Evolutionary conservation across 2,329 filamentous ascomycete genomes (phyloP).

Genomic region (Monilinia fructicola): DNA sequence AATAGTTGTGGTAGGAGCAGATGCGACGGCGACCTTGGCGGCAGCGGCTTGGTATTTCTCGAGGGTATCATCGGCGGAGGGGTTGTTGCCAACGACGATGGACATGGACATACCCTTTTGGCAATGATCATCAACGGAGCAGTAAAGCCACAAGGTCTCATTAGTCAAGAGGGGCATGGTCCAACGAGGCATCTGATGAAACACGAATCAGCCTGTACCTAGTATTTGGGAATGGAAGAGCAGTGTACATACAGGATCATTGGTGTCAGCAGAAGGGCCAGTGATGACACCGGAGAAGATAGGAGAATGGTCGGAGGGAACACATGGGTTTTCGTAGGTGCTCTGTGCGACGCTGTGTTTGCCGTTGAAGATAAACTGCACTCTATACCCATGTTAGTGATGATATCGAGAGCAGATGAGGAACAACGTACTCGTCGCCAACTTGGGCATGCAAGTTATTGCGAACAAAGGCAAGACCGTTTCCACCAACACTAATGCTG

Average conservation of each 20-base stretch:
- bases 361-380: constrained; percentile 37
- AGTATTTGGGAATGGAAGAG: not conserved
- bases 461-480: constrained; percentile 60
- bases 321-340: constrained; percentile 68
- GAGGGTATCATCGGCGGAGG: not conserved
- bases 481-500: constrained; percentile 65
- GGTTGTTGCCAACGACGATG: constrained; percentile 44
- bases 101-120: constrained; percentile 46
- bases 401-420: constrained; percentile 66
- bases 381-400: constrained; percentile 33
- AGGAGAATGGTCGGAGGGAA: constrained; percentile 54
- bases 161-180: constrained; percentile 67
- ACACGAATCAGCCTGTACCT: not conserved
- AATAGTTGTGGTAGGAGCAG: not conserved
- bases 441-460: constrained; percentile 60
- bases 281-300: constrained; percentile 69
- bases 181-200: constrained; percentile 60
- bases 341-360: constrained; percentile 85
- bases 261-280: constrained; percentile 3
- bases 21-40: not conserved
- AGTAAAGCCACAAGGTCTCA: constrained; percentile 77
- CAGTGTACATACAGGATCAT: not conserved
- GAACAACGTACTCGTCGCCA: constrained; percentile 47
- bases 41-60: constrained; percentile 7
- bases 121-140: constrained; percentile 72